Evolutionary conservation across 176 grass and related monocot species (phyloP).

Genomic region (Cymbopogon citratus): DNA sequence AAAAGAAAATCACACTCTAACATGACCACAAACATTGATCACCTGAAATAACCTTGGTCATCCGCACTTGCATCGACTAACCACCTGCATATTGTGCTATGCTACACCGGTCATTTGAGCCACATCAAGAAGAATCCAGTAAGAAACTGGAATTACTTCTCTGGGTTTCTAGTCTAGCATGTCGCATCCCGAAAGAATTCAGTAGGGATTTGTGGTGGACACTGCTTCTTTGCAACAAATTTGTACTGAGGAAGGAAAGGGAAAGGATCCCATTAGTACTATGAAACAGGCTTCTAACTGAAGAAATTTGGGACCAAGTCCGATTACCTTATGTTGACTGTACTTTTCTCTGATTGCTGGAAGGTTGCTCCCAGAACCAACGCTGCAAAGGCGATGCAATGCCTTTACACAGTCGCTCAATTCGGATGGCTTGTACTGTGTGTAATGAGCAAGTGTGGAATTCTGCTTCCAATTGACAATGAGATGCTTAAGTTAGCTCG

Average conservation of each 20-base stretch:
- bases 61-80: background rate
- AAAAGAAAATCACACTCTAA: slow-evolving; percentile 6
- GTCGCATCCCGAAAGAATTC: slow-evolving; percentile 53
- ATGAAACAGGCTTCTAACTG: slow-evolving; percentile 2
- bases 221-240: slow-evolving; percentile 77
- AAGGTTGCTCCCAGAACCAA: slow-evolving; percentile 71
- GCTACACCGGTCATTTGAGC: background rate
- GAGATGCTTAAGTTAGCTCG: slow-evolving; percentile 22
- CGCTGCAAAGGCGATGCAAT: slow-evolving; percentile 55
- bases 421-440: slow-evolving; percentile 71
- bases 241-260: slow-evolving; percentile 61
- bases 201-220: slow-evolving; percentile 48
- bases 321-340: slow-evolving; percentile 91
- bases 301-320: slow-evolving; percentile 1
- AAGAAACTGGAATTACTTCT: slow-evolving; percentile 34
- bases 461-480: slow-evolving; percentile 50
- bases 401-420: slow-evolving; percentile 61
- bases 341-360: slow-evolving; percentile 96
- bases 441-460: slow-evolving; percentile 80
- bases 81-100: background rate
- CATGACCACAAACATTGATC: slow-evolving; percentile 22
- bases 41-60: slow-evolving; percentile 5
- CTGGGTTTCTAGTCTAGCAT: slow-evolving; percentile 26
- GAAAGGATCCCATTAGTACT: background rate
- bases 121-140: slow-evolving; percentile 34